Evolutionary conservation across 2,329 filamentous ascomycete genomes (phyloP), one percentile per base, ranked within the genome.

Genomic region (Aaosphaeria arxii): DNA sequence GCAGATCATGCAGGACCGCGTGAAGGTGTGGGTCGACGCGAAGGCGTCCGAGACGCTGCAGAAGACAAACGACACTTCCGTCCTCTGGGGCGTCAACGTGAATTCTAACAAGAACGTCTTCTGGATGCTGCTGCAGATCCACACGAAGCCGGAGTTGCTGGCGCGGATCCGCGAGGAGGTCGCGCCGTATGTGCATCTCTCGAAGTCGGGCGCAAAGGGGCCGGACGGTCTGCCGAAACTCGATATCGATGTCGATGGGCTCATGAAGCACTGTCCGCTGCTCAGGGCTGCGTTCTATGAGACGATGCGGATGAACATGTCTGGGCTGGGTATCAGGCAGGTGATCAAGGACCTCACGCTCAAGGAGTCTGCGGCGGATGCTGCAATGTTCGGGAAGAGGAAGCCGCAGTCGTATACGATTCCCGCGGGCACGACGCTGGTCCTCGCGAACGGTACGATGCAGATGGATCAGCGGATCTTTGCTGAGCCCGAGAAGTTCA

Each of bases 91-190:
- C 28, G 52, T 54, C 13, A 54, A 54, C 33, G 52, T 55, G 13
- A 52, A 55, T 38, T 44, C 41, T 28, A 55, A 55, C 44, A 50
- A 55, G 45, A 52, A 52, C 45, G 42, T 52, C 42, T 80, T 78
- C 57, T 81, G 78, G 77, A 72, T 74, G 51, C 52, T 79, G 6
- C 62, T 76, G 29, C 73, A 76, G 43, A 71, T 81, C 36, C 71
- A 74, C 46, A 63, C 71, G 1, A 70, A 71, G 11, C 64, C 68
- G 2, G 58, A 58, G 0, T 66, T 80, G 11, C 56, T 76, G 13
- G 56, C 67, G 11, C 64, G 72, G 6, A 67, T 80, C 13, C 67
- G 75, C 6, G 57, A 66, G 39, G 78, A 81, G 56, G 72, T 78
- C 30, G 61, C 63, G 1, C 67, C 73, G 3, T 75, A 69, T 45